Conservation (phyloP, 2,329 filamentous ascomycete species). For the Byssochlamys sp. region DNA sequence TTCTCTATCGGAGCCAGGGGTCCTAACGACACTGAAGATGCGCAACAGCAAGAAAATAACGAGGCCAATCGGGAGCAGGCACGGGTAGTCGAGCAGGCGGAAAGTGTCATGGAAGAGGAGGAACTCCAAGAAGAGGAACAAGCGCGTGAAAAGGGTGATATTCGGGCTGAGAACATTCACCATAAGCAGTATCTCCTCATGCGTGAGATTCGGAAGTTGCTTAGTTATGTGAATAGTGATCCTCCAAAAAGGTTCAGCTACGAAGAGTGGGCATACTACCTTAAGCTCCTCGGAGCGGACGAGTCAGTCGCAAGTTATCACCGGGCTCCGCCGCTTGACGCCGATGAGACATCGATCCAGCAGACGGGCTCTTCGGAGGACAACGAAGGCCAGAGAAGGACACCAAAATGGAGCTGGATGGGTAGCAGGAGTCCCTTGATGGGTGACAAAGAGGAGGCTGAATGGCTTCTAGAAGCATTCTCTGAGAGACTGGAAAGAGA, state of each 20-base stretch:
- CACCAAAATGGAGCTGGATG: slow-evolving; percentile 32
- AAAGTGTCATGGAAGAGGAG: slow-evolving; percentile 30
- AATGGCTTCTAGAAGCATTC: slow-evolving; percentile 34
- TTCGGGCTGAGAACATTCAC: slow-evolving; percentile 37
- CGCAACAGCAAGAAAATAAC: slow-evolving; percentile 4
- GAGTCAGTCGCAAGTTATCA: slow-evolving; percentile 32
- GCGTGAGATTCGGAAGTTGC: slow-evolving; percentile 30
- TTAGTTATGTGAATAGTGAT: slow-evolving; percentile 23
- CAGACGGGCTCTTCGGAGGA: slow-evolving; percentile 1
- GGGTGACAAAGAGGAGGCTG: slow-evolving; percentile 33
- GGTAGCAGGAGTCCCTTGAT: slow-evolving; percentile 30
- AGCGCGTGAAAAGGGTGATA: slow-evolving; percentile 34
- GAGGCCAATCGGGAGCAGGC: slow-evolving; percentile 4
- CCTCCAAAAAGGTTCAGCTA: slow-evolving; percentile 30
- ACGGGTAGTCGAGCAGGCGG: slow-evolving; percentile 17
- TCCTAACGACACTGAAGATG: slow-evolving; percentile 8
- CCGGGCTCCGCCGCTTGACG: slow-evolving; percentile 1
- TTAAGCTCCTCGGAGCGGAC: slow-evolving; percentile 39
- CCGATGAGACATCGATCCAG: slow-evolving; percentile 1
- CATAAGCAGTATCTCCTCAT: slow-evolving; percentile 39
- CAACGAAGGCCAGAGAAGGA: slow-evolving; percentile 4
- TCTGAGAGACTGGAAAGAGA: slow-evolving; percentile 30
- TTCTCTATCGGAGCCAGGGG: slow-evolving; percentile 11
- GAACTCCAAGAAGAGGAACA: slow-evolving; percentile 33
- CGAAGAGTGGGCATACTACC: slow-evolving; percentile 41